Base-by-base conservation (phyloP, 192 early-diverging fungal genomes). In the Podochytrium sp. region DNA sequence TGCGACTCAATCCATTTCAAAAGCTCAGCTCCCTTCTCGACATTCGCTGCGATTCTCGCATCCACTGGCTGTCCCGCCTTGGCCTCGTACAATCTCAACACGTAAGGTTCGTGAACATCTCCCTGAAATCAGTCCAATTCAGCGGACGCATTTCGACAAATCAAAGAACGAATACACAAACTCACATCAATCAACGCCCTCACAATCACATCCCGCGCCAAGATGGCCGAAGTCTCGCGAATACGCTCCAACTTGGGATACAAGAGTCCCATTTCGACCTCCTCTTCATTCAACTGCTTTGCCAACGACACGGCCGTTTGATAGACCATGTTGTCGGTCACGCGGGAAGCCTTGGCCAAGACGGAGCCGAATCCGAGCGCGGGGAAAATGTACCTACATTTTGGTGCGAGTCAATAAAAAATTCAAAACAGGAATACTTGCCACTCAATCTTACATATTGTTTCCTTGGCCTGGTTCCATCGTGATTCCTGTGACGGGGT, bases 361-460 rank as follows among this genome's bases (percentile, higher is more conserved):
- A 89, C 86, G 51, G 92, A 85, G 51, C 95, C 95, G 37, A 96
- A 82, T 39, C 94, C 95, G 34, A 96, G 88, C 59, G 93, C 93
- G 56, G 95, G 95, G 85, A 96, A 96, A 66, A 95, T 93, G 78
- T 95, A 96, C 47, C 47, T 49, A 49, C 3, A 2, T 47, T 47
- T 47, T 20, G 20, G 10, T 20, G 47, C 18, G 47, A 49, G 23
- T 20, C 1, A 49, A 49, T 1, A 49, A 49, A 2, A 49, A 49
- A 49, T 20, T 3, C 16, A 47, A 47, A 49, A 16, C 47, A 49
- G 3, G 18, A 49, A 49, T 23, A n/a, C n/a, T n/a, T n/a, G n/a
- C n/a, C n/a, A n/a, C n/a, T n/a, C n/a, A n/a, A n/a, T n/a, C n/a
- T 20, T 49, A 49, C 91, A 94, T 94, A 84, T 96, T 96, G 86